A percentile compares a stretch with the other conserved stretches of the same genome.
Conservation (phyloP, 2,329 filamentous ascomycete species). For the Fusarium hostae region DNA sequence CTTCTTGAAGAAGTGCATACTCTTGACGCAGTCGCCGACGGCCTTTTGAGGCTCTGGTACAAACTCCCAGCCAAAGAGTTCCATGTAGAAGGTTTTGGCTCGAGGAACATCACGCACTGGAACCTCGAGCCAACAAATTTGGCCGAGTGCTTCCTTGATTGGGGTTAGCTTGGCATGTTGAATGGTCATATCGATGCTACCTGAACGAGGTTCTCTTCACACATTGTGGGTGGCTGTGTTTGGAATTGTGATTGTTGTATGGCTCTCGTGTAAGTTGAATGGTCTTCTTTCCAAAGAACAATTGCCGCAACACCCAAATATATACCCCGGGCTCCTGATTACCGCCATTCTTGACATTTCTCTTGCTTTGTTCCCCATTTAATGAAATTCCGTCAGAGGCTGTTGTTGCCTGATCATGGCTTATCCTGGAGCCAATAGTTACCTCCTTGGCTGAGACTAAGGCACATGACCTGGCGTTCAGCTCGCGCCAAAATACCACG, state of each 20-base stretch:
- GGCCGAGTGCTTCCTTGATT: slow-evolving; percentile 43
- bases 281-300: background rate
- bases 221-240: background rate
- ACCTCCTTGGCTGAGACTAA: background rate
- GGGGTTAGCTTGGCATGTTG: background rate
- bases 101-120: slow-evolving; percentile 50
- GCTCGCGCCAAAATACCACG: slow-evolving; percentile 26
- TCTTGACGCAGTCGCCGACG: slow-evolving; percentile 42
- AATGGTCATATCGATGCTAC: slow-evolving; percentile 2
- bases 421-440: slow-evolving; percentile 30
- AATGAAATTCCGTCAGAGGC: slow-evolving; percentile 21
- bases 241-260: background rate
- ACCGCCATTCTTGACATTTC: background rate
- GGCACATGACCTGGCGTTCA: slow-evolving; percentile 43
- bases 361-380: background rate
- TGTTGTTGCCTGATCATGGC: slow-evolving; percentile 39
- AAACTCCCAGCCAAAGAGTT: slow-evolving; percentile 51
- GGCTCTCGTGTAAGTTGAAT: background rate
- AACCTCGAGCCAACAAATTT: slow-evolving; percentile 54
- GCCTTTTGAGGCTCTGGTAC: slow-evolving; percentile 31
- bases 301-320: slow-evolving; percentile 11
- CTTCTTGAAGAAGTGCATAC: slow-evolving; percentile 51
- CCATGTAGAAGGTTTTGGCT: slow-evolving; percentile 52
- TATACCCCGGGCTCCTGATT: slow-evolving; percentile 22
- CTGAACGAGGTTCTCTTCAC: slow-evolving; percentile 21